Evolutionary conservation across 805 yeast genomes (phyloP).

Genomic region (Spathaspora boniae): DNA sequence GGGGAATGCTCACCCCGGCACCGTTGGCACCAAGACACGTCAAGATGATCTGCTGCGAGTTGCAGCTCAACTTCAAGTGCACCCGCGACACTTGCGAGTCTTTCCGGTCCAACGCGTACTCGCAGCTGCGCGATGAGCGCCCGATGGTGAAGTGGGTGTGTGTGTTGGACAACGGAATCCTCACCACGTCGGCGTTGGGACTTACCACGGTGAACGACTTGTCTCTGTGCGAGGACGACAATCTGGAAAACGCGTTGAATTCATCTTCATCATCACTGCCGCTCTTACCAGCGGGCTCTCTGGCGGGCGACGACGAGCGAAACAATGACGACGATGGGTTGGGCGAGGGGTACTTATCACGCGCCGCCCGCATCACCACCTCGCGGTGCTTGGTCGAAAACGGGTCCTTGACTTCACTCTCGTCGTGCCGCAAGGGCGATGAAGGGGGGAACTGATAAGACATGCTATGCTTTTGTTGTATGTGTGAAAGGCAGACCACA

Average conservation of each 20-base stretch:
- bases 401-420: slow-evolving; percentile 15
- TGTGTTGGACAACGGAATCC: slow-evolving; percentile 42
- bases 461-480: too few relatives aligned
- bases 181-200: slow-evolving; percentile 28
- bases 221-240: slow-evolving; percentile 6
- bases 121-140: slow-evolving; percentile 62
- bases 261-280: neutral
- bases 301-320: slow-evolving; percentile 40
- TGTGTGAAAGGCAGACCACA: too few relatives aligned
- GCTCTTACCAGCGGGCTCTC: slow-evolving; percentile 8
- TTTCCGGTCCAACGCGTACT: slow-evolving; percentile 43
- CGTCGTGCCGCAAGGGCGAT: slow-evolving; percentile 40
- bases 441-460: slow-evolving; percentile 48
- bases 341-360: slow-evolving; percentile 56
- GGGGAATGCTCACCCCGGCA: slow-evolving; percentile 61
- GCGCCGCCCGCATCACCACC: slow-evolving; percentile 6
- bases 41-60: slow-evolving; percentile 43
- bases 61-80: slow-evolving; percentile 54
- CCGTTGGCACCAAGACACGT: slow-evolving; percentile 86
- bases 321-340: slow-evolving; percentile 55
- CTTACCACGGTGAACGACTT: slow-evolving; percentile 30
- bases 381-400: slow-evolving; percentile 3
- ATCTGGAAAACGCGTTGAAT: neutral
- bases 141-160: slow-evolving; percentile 49
- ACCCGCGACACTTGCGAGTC: slow-evolving; percentile 64